phyloP scores from a whole-genome alignment of 2,329 filamentous ascomycete genomes.

The Cryphonectria nitschkei region DNA sequence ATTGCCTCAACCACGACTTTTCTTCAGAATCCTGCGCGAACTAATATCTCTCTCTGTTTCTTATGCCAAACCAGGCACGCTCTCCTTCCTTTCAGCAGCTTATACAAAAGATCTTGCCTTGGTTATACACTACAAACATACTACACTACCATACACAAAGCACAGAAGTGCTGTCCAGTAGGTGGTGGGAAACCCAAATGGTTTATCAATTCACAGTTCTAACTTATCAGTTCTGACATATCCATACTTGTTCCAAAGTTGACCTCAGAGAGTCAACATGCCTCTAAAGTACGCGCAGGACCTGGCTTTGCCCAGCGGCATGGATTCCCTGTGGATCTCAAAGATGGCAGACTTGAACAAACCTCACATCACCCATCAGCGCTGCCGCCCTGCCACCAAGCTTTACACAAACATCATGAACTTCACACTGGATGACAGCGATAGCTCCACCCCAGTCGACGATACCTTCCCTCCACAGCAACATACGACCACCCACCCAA shows the following conservation, averaged over 20 bases:
- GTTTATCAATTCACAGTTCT: no score
- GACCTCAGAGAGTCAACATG: neutral
- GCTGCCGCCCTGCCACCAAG: neutral
- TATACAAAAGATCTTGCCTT: neutral
- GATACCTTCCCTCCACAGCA: neutral
- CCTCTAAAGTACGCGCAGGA: neutral
- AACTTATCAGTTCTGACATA: neutral
- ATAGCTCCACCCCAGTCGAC: neutral
- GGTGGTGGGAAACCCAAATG: neutral
- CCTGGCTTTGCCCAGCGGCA: neutral
- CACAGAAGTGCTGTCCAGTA: neutral
- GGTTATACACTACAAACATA: constrained; percentile 1
- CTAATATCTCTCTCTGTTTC: neutral
- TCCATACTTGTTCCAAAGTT: neutral
- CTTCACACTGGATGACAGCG: neutral
- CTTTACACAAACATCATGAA: neutral
- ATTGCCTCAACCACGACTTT: neutral
- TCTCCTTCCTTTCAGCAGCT: neutral
- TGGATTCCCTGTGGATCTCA: neutral
- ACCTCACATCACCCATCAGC: neutral
- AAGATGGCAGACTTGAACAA: neutral
- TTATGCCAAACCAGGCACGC: neutral
- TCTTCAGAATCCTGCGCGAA: neutral
- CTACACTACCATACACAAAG: neutral
- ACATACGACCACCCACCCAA: neutral